Conservation (phyloP, 2,329 filamentous ascomycete genomes). For the Thermothelomyces thermophilus region DNA sequence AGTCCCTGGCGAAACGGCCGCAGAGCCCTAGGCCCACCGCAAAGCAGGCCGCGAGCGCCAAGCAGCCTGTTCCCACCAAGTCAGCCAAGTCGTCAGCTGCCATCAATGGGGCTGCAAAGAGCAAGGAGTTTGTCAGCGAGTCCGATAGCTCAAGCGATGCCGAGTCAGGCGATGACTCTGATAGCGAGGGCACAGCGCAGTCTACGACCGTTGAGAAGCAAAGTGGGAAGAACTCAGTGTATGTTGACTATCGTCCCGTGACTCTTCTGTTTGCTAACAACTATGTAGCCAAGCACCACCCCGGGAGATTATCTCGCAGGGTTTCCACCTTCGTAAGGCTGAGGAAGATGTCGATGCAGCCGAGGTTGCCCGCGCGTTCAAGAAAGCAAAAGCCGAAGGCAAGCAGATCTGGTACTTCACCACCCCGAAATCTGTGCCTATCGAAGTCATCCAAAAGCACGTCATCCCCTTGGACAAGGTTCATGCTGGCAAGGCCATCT, state of each 20-base stretch:
- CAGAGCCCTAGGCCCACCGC: slow-evolving; percentile 17
- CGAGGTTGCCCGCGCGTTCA: slow-evolving; percentile 50
- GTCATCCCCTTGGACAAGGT: slow-evolving; percentile 53
- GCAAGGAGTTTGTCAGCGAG: slow-evolving; percentile 21
- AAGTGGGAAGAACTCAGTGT: slow-evolving; percentile 17
- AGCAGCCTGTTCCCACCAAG: slow-evolving; percentile 14
- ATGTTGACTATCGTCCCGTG: not conserved
- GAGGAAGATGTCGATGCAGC: slow-evolving; percentile 36
- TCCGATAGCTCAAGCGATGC: slow-evolving; percentile 14
- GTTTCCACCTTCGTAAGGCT: slow-evolving; percentile 49
- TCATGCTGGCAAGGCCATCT: slow-evolving; percentile 44
- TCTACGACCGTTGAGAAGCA: slow-evolving; percentile 31
- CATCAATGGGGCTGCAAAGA: slow-evolving; percentile 15
- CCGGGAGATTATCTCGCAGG: slow-evolving; percentile 42
- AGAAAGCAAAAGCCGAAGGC: slow-evolving; percentile 52
- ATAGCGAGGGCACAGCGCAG: slow-evolving; percentile 29
- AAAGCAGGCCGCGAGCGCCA: slow-evolving; percentile 18
- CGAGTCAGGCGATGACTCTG: slow-evolving; percentile 10
- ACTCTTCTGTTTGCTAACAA: slow-evolving; percentile 17
- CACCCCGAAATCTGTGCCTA: slow-evolving; percentile 61
- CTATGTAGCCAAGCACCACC: slow-evolving; percentile 16
- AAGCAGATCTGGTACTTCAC: slow-evolving; percentile 81
- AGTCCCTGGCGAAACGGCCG: slow-evolving; percentile 11
- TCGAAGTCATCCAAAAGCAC: slow-evolving; percentile 59
- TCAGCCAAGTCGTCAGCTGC: not conserved